Evolutionary conservation across 345 rosid species (phyloP), one percentile per base, ranked within the genome.

Genomic region (Leavenworthia alabamica): DNA sequence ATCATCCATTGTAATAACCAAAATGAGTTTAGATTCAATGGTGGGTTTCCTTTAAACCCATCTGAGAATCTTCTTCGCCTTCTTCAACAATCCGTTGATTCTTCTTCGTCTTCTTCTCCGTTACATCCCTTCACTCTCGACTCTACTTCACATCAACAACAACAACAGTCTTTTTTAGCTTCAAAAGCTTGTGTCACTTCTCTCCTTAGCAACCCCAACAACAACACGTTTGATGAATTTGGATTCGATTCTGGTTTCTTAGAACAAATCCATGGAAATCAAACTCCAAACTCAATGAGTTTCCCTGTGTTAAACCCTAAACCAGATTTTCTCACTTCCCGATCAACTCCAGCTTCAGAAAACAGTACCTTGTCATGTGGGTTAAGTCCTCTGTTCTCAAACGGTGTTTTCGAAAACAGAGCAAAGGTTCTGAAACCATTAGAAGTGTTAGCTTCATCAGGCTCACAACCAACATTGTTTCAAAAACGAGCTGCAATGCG

Each of bases 401-500:
- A 55, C 43, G 41, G 64, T 0, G 51, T 68, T 5, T 68, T 66
- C 60, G 65, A 47, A 24, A 77, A 76, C 68, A 80, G 76, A 62
- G 71, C 73, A 4, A 81, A 81, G 72, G 57, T 69, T 54, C 64
- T 77, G 69, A 80, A 74, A 60, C 84, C 89, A 7, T 73, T 87
- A 33, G 85, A 84, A 40, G 83, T 75, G 5, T 59, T 76, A 53
- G 77, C 85, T 27, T 75, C 81, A 4, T 57, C 70, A 28, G 81
- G 76, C 35, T 71, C 79, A 0, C 91, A 77, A 24, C 86, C 86
- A 4, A 87, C 86, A 8, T 67, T 90, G 70, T 90, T 90, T 55
- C 90, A 85, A 66, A 87, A 86, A 68, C 75, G 95, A 60, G 89
- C 94, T 11, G 83, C 82, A 2, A 68, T 79, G 74, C 75, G 86